Base-by-base conservation (phyloP, 768 basidiomycete genomes). In the Termitomyces sp. region DNA sequence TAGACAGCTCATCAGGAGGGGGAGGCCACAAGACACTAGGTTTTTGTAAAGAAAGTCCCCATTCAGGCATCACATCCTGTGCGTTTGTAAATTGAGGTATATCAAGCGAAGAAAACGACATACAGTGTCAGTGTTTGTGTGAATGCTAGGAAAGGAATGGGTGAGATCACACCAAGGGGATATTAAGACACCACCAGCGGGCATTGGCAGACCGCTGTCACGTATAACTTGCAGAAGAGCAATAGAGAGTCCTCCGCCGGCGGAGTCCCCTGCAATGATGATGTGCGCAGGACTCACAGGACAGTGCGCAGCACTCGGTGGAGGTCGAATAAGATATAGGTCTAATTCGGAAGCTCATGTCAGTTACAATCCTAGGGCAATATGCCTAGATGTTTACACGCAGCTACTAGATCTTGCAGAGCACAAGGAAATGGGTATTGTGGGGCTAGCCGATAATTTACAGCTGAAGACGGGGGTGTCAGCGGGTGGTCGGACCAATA, bases 371-470 rank as follows among this genome's bases (percentile, higher is more conserved):
- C 8, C 32, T 1, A 12, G 42, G 10, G 40, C 21, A 17, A 29
- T 17, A 38, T 27, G 21, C 19, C 32, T 29, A 12, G 21, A 38
- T 32, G 69, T 85, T 63, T 63, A 92, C 91, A 98, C 8, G 94
- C 87, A 2, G 96, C 91, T 11, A 98, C 66, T 34, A 86, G 75
- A 69, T 98, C 96, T 64, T 97, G 95, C 7, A 98, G 72, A 1
- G 88, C 92, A 62, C 92, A 93, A 14, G 96, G 96, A 68, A 97
- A 98, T 1, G 96, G 96, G 64, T 96, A 98, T 71, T 98, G 96
- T 0, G 96, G 96, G 14, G 95, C 90, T n/a, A 95, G 82, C 38
- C 89, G 82, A 65, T 92, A 92, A 61, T 89, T 89, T 53, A 92
- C 78, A 57, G 89, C 88, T 90, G 58, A 11, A 62, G 64, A 62